phyloP scores from a whole-genome alignment of 2,329 filamentous ascomycete species.

The Canariomyces notabilis region DNA sequence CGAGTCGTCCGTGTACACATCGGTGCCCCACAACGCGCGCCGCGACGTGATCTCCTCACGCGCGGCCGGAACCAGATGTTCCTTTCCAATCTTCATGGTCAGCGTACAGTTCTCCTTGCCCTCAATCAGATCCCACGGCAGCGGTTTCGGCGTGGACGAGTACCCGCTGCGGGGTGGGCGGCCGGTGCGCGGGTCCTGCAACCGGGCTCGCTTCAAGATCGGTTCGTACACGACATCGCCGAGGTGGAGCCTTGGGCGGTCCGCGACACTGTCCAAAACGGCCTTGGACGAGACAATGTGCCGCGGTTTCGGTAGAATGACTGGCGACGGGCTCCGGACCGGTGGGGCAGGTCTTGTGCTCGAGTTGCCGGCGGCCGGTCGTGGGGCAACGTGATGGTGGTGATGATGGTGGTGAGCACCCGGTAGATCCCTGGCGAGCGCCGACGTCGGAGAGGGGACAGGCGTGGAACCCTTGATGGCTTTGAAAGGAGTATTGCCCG shows the following conservation, averaged over 20 bases:
- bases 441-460: conserved; percentile 40
- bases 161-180: conserved; percentile 32
- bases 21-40: conserved; percentile 84
- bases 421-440: conserved; percentile 33
- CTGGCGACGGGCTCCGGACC: conserved; percentile 35
- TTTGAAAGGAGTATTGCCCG: conserved; percentile 43
- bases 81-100: conserved; percentile 78
- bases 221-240: conserved; percentile 80
- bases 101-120: conserved; percentile 84
- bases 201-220: conserved; percentile 50
- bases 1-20: conserved; percentile 93
- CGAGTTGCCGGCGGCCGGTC: conserved; percentile 23
- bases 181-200: conserved; percentile 49
- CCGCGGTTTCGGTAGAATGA: conserved; percentile 55
- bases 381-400: conserved; percentile 46
- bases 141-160: conserved; percentile 57
- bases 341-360: conserved; percentile 27
- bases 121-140: conserved; percentile 68
- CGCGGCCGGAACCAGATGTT: conserved; percentile 64
- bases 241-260: conserved; percentile 71
- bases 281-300: conserved; percentile 63
- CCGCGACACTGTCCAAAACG: conserved; percentile 66
- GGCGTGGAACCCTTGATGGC: conserved; percentile 43
- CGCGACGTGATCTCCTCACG: conserved; percentile 80
- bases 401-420: conserved; percentile 38